Conservation (phyloP, 2,329 filamentous ascomycete species). For the Colletotrichum orbiculare region DNA sequence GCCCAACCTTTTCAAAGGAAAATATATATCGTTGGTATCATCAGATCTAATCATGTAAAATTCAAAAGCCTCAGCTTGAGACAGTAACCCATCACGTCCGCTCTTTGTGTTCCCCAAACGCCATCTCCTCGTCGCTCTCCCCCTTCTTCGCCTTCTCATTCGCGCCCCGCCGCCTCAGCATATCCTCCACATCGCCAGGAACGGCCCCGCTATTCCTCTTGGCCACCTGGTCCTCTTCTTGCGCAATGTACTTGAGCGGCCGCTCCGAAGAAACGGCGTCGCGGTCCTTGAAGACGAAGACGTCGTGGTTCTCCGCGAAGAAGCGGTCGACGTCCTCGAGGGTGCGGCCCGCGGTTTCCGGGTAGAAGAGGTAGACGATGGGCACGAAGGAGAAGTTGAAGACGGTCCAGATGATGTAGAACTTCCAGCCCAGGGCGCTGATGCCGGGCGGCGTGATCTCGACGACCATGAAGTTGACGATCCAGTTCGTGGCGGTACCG, state of each 20-base stretch:
- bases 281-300: conserved; percentile 40
- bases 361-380: conserved; percentile 60
- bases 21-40: no score
- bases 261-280: conserved; percentile 41
- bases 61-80: no score
- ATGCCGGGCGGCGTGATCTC: conserved; percentile 50
- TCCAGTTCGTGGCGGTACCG: conserved; percentile 36
- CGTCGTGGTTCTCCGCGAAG: conserved; percentile 41
- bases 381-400: conserved; percentile 59
- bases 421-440: conserved; percentile 60
- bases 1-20: no score
- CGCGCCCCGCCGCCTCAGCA: conserved; percentile 16
- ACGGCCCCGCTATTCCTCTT: conserved; percentile 14
- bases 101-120: conserved; percentile 33
- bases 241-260: conserved; percentile 37
- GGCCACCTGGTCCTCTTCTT: conserved; percentile 41
- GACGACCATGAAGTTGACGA: conserved; percentile 42
- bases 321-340: conserved; percentile 41
- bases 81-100: not conserved
- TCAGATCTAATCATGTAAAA: no score
- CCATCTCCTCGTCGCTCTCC: conserved; percentile 25
- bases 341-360: conserved; percentile 51
- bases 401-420: conserved; percentile 63
- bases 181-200: conserved; percentile 12
- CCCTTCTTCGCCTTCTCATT: conserved; percentile 23